Evolutionary conservation across 176 grass and related monocot species (phyloP).

Genomic region (Pharus latifolius): DNA sequence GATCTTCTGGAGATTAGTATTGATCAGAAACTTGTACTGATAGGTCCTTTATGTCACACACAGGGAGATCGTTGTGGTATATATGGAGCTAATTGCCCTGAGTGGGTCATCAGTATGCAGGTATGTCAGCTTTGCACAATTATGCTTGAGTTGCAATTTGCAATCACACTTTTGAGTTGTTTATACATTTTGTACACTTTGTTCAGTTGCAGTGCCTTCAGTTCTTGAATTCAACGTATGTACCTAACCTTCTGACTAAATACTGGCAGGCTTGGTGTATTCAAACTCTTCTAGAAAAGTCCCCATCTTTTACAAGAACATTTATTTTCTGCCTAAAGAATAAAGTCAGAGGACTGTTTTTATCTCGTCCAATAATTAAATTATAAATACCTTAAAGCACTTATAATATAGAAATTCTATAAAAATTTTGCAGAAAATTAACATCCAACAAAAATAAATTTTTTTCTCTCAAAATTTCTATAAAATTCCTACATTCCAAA

Average conservation of each 20-base stretch:
- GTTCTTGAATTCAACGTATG: background rate
- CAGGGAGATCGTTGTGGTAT: slow-evolving; percentile 87
- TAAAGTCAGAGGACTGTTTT: too few species aligned
- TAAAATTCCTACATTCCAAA: too few species aligned
- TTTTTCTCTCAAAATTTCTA: too few species aligned
- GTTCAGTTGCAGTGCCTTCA: background rate
- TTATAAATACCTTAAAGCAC: too few species aligned
- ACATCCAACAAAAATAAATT: too few species aligned
- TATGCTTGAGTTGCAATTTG: too few species aligned
- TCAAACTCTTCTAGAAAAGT: background rate
- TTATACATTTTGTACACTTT: too few species aligned
- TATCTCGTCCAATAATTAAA: too few species aligned
- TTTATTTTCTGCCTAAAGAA: background rate
- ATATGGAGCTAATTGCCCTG: slow-evolving; percentile 76
- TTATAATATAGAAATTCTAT: too few species aligned
- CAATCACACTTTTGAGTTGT: too few species aligned
- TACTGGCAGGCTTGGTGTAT: too few species aligned
- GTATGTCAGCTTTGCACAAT: slow-evolving; percentile 11
- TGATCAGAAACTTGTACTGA: background rate
- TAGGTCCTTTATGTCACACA: background rate
- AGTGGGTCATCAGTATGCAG: slow-evolving; percentile 95
- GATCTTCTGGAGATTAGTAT: background rate
- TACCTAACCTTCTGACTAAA: background rate
- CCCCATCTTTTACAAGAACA: background rate
- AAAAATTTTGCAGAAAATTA: too few species aligned